These are phyloP conservation scores for Trypanosoma congolense DNA, from an alignment of 208 protist genomes.

Conservation along the genomic window DNA sequence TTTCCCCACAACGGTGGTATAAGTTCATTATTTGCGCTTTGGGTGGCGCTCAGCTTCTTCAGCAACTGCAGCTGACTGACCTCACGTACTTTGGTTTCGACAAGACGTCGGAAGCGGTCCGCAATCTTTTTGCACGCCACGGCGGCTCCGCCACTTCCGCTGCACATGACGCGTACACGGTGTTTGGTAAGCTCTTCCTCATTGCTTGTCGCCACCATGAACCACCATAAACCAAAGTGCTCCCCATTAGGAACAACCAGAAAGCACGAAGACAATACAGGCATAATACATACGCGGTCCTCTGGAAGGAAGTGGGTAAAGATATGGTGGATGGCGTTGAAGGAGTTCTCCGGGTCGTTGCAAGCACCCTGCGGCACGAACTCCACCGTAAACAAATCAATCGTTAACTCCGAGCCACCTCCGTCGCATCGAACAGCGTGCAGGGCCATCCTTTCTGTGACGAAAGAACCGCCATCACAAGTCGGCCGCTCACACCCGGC, in stretches of 20 bases:
- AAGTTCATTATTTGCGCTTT: slow-evolving; percentile 72
- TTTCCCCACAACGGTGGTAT: slow-evolving; percentile 77
- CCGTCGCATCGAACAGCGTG: too few relatives aligned
- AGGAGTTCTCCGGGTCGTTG: slow-evolving; percentile 43
- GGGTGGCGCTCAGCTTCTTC: slow-evolving; percentile 78
- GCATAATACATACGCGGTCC: slow-evolving; percentile 74
- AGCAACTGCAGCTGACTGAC: slow-evolving; percentile 82
- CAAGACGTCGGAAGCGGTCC: slow-evolving; percentile 37
- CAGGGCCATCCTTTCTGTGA: too few relatives aligned
- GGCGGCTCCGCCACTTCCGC: slow-evolving; percentile 24
- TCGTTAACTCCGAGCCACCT: slow-evolving; percentile 34
- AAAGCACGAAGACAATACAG: slow-evolving; percentile 30
- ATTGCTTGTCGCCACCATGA: slow-evolving; percentile 41
- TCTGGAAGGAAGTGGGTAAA: slow-evolving; percentile 69
- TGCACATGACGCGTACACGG: slow-evolving; percentile 29
- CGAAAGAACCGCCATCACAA: too few relatives aligned
- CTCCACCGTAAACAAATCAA: slow-evolving; percentile 49
- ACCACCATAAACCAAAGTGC: slow-evolving; percentile 51
- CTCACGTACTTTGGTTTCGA: slow-evolving; percentile 60
- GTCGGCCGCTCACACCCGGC: too few relatives aligned
- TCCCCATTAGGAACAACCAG: slow-evolving; percentile 45
- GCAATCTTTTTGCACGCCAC: slow-evolving; percentile 20
- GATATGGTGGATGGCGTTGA: slow-evolving; percentile 44
- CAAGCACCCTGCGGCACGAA: slow-evolving; percentile 71
- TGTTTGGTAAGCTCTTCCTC: slow-evolving; percentile 2